Conservation (phyloP, 768 basidiomycete species). For the Auricularia sp. region DNA sequence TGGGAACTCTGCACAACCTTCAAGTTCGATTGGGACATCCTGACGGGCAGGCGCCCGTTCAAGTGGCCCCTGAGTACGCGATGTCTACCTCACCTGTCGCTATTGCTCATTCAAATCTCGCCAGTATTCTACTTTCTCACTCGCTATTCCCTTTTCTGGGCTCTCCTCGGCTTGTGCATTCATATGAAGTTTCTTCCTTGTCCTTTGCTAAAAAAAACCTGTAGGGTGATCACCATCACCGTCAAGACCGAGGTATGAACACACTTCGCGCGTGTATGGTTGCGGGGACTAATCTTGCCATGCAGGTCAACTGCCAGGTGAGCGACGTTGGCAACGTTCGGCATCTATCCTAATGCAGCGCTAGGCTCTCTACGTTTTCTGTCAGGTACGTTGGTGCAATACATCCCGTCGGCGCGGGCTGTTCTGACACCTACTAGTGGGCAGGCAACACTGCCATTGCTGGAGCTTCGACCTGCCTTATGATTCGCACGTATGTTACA, state of each 20-base stretch:
- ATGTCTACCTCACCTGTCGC: neutral
- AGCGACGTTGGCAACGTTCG: neutral
- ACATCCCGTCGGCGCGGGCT: no score
- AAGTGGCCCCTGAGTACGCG: conserved; percentile 45
- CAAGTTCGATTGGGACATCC: conserved; percentile 58
- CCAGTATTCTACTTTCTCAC: conserved; percentile 58
- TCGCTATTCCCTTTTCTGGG: conserved; percentile 61
- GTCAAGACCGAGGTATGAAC: conserved; percentile 35
- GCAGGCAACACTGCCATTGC: conserved; percentile 57
- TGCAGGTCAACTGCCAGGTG: conserved; percentile 50
- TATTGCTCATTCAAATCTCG: neutral
- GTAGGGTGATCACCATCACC: conserved; percentile 50
- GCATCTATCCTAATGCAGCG: conserved; percentile 1
- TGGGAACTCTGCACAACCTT: conserved; percentile 60
- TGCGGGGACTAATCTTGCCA: neutral
- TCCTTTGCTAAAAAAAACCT: neutral
- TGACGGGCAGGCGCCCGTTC: conserved; percentile 46
- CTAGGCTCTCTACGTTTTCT: conserved; percentile 58
- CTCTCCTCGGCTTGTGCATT: conserved; percentile 53
- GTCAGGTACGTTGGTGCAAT: conserved; percentile 36
- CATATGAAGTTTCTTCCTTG: no score
- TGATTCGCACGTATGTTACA: conserved; percentile 49
- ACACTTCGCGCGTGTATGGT: neutral
- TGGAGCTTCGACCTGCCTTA: conserved; percentile 55
- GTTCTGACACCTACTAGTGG: conserved; percentile 30